Base-by-base conservation (phyloP, 306 rosid species). In the Arachis stenosperma region DNA sequence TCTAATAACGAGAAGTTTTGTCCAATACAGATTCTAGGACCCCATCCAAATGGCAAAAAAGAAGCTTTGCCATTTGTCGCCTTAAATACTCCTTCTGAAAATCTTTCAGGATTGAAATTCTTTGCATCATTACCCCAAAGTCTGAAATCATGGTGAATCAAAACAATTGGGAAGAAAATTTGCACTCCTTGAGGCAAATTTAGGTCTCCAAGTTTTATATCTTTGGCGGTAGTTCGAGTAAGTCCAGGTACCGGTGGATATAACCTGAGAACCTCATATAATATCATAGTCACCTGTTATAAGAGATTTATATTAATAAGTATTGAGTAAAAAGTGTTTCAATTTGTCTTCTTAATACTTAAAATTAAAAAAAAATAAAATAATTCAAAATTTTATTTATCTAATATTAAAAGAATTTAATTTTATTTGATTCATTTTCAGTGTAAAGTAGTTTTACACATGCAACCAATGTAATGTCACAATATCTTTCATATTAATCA, bases 211-310 rank as follows among this genome's bases (percentile, higher is more conserved):
- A 87, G 71, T 27, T 71, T 80, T 12, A 78, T 41, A 17, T 74
- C 78, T 46, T 70, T 70, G 3, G 33, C 6, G 27, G 39, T 71
- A 0, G 0, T 4, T 60, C 87, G 83, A 13, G 0, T 0, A 0
- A 81, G 6, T 2, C 1, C 0, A 7, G 12, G 0, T 6, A 14
- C 1, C 0, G 92, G 87, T 7, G 97, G 77, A 40, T 89, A 87
- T 29, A 89, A 41, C 50, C 97, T 86, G 0, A 89, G 86, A 75
- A 91, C 90, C 77, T 91, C 92, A 1, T 84, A 27, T 14, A 88
- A 54, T 37, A 90, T 86, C 97, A 86, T 85, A 0, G 75, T 71
- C 6, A 81, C 68, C 81, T 81, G 57, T 48, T 17, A 7, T 4
- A 14, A 54, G 33, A 15, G n/a, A 17, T 17, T 12, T 46, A 12